A percentile compares a stretch with the other conserved stretches of the same genome.
Conservation (phyloP, 2,329 filamentous ascomycete species). For the Gremmenia infestans region DNA sequence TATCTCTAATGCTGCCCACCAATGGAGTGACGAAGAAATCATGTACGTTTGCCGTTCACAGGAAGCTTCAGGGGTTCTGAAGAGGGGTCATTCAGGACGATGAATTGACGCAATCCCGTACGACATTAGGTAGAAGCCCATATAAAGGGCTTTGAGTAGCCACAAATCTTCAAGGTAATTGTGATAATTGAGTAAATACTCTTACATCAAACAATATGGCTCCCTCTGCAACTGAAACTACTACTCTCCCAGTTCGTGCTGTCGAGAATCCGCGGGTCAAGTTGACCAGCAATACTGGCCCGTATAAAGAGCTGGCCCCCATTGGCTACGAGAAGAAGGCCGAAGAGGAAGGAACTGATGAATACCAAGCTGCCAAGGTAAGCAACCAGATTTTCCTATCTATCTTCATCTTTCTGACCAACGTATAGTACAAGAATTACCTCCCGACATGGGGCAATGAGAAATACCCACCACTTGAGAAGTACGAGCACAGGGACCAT, state of each 20-base stretch:
- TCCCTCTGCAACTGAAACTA: slow-evolving; percentile 27
- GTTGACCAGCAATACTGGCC: slow-evolving; percentile 21
- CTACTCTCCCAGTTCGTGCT: slow-evolving; percentile 13
- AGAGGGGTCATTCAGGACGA: not conserved
- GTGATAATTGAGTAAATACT: not conserved
- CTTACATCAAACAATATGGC: slow-evolving; percentile 21
- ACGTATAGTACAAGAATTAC: slow-evolving; percentile 60
- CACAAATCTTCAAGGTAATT: not conserved
- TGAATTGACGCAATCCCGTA: not conserved
- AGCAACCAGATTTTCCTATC: not conserved
- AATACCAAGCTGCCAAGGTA: slow-evolving; percentile 27
- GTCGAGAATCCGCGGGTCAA: slow-evolving; percentile 12
- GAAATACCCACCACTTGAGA: slow-evolving; percentile 59
- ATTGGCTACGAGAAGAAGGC: slow-evolving; percentile 28
- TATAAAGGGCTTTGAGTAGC: not conserved
- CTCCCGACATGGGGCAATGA: slow-evolving; percentile 64
- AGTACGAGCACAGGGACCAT: slow-evolving; percentile 69
- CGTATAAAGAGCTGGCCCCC: slow-evolving; percentile 29
- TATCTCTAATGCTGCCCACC: not conserved
- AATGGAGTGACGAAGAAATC: not conserved
- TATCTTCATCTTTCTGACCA: not conserved
- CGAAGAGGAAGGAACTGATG: slow-evolving; percentile 27
- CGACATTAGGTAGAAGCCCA: not conserved
- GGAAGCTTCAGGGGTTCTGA: not conserved
- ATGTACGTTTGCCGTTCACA: not conserved